Evolutionary conservation across 106 monocot genomes (phyloP), one percentile per base, ranked within the genome.

Genomic region (Acorus gramineus): DNA sequence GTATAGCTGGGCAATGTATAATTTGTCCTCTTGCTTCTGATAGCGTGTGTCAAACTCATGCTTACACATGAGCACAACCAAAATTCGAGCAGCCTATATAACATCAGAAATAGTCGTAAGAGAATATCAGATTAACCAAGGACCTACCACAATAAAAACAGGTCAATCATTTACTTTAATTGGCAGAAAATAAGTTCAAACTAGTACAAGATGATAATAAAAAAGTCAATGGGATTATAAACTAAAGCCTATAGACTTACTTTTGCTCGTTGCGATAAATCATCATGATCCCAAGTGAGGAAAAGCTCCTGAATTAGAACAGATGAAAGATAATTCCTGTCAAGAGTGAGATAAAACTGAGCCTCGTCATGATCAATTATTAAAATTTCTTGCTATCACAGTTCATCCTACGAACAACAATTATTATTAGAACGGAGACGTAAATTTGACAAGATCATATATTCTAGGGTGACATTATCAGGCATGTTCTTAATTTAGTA

Each of bases 271-370:
- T 89, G 83, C 47, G 80, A 73, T 60, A 92, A 66, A 80, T 98
- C 98, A 77, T 98, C 98, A 74, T 98, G 98, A 79, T 98, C 92
- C 88, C 85, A 92, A 44, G 92, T 92, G 55, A 98, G 80, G 57
- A 98, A 98, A 67, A 92, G 75, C 75, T 98, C 98, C 63, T 98
- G 98, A 77, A 98, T 98, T 69, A 98, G 68, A 56, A 98, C 83
- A 7, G 98, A 98, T 28, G 92, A 83, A 66, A 98, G 88, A 71
- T 98, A 98, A 77, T 98, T 98, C 74, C 98, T 98, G 85, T 46
- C 63, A 8, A 70, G 61, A 13, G 49, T 46, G 66, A 3, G 50
- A 28, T 28, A 28, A 28, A 28, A 28, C 28, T 28, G 28, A 28
- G 28, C 1, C 28, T 28, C 28, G 28, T 28, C 28, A 28, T 28